A percentile compares a stretch with the other conserved stretches of the same genome.
Conservation (phyloP, 345 rosid genomes). For the Syzygium oleosum region DNA sequence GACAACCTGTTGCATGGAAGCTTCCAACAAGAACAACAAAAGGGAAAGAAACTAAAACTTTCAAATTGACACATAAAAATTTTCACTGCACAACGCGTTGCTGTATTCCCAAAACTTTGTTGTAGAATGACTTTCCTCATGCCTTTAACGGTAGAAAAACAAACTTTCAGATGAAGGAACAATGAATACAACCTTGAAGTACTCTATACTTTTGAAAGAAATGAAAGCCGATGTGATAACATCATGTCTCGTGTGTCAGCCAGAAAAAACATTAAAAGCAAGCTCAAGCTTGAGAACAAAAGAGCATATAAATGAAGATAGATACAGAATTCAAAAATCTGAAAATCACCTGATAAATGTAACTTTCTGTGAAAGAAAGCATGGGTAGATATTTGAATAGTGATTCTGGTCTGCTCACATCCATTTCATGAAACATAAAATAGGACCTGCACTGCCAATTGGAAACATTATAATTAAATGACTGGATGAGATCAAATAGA, state of each 20-base stretch:
- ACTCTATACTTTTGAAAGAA: not conserved
- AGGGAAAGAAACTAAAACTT: not conserved
- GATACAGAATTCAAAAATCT: not conserved
- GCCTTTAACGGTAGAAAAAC: not conserved
- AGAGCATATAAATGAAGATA: not conserved
- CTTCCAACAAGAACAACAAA: not conserved
- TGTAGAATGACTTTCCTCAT: not conserved
- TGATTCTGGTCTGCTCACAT: conserved; percentile 40
- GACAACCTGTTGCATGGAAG: not conserved
- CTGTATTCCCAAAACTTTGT: not conserved
- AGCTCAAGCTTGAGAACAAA: not conserved
- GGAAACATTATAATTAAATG: not conserved
- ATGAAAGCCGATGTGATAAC: not conserved
- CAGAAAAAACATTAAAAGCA: not conserved
- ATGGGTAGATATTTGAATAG: conserved; percentile 62
- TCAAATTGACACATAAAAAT: not conserved
- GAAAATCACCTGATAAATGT: conserved; percentile 70
- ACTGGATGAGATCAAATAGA: not conserved
- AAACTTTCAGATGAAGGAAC: not conserved
- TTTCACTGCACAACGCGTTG: not conserved
- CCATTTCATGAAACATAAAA: conserved; percentile 85
- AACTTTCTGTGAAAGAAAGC: conserved; percentile 77
- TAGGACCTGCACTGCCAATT: conserved; percentile 81
- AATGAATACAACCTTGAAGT: not conserved
- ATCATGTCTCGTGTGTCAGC: not conserved